Base-by-base conservation (phyloP, 768 basidiomycete species). In the Cyclocybe cylindracea region DNA sequence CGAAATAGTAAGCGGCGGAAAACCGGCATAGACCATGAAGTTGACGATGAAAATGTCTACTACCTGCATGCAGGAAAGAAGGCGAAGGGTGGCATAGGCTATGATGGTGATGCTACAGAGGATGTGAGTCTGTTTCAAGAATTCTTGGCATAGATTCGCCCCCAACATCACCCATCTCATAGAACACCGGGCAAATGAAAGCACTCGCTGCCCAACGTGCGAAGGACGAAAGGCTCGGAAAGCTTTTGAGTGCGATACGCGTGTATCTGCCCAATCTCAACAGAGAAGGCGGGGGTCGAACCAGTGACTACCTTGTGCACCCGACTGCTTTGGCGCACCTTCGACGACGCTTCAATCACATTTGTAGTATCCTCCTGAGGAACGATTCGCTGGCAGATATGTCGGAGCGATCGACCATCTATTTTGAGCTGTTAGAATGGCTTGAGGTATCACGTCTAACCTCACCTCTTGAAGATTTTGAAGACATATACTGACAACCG, bases 341-440 rank as follows among this genome's bases (percentile, higher is more conserved):
- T 49, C 84, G 95, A 38, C 75, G 95, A 57, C 81, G 94, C 33
- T 97, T 97, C 74, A 95, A 94, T 64, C 85, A 85, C 63, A 82
- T 97, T 50, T 86, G 89, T 60, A 93, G 89, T 55, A 83, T 87
- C 34, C 82, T 97, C 38, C 77, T 97, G 37, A 80, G 91, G 55
- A 96, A 96, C 61, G 94, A 97, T 67, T 96, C 95, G 11, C 73
- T 98, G 42, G 82, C 91, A 39, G 95, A 97, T 63, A 96, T 97
- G 94, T 92, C 91, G 8, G 91, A 94, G 54, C 86, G 95, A 8
- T 73, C 78, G 32, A 76, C 86, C 7, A 73, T 98, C 13, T 98
- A 97, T 68, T 91, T 90, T 63, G 91, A 95, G 65, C 68, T 98
- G 24, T 81, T 97, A 47, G 85, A 91, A 59, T 98, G 94, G 94